A percentile compares a stretch with the other conserved stretches of the same genome.
phyloP scores from a whole-genome alignment of 164 flowering plant genomes.

The Echeveria elegans region DNA sequence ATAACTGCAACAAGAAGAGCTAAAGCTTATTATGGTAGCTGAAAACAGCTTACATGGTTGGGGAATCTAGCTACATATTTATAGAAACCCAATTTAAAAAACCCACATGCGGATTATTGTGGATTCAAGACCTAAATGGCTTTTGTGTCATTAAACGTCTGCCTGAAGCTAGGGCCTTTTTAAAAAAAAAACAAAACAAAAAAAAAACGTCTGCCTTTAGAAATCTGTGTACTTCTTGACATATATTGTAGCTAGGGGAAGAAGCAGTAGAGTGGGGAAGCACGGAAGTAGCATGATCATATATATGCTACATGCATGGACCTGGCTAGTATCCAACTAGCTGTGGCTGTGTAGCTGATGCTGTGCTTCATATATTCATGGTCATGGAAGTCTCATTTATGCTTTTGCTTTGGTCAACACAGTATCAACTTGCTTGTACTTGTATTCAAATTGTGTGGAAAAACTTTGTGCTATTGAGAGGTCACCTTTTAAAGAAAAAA shows the following conservation, averaged over 20 bases:
- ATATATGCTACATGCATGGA: too few species aligned
- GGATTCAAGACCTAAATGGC: background rate
- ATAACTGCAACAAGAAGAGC: background rate
- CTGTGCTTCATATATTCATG: too few species aligned
- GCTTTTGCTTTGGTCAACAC: background rate
- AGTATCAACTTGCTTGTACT: background rate
- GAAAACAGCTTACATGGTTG: background rate
- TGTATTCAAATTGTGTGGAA: background rate
- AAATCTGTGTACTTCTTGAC: background rate
- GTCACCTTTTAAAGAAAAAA: too few species aligned
- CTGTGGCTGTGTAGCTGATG: background rate
- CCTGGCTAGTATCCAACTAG: background rate
- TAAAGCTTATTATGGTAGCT: background rate
- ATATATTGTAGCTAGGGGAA: background rate
- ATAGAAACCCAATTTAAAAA: background rate
- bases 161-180: too few species aligned
- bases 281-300: background rate
- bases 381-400: background rate
- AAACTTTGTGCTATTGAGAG: background rate
- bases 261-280: background rate
- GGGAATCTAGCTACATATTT: background rate
- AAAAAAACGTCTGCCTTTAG: background rate
- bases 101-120: background rate
- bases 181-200: too few species aligned
- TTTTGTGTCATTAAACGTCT: background rate